Evolutionary conservation across 306 rosid species (phyloP).

Genomic region (Casuarina cunninghamiana): DNA sequence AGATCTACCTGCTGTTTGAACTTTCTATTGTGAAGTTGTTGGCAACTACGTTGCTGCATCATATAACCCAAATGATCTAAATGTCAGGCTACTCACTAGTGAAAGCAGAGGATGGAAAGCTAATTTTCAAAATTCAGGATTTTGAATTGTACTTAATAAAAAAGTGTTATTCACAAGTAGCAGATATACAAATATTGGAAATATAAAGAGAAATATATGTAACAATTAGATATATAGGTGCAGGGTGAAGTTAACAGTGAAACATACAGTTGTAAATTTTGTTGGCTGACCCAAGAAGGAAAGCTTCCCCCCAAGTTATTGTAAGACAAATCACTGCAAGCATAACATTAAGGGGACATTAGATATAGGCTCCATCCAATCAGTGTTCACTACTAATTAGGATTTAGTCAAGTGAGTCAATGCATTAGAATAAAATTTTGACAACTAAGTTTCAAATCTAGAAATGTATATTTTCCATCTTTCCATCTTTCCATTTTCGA

Average conservation of each 20-base stretch:
- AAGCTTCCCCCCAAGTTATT: constrained; percentile 39
- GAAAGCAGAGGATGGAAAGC: neutral
- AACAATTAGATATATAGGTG: neutral
- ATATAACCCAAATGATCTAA: constrained; percentile 18
- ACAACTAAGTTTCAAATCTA: no score
- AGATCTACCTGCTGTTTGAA: constrained; percentile 58
- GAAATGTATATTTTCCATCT: no score
- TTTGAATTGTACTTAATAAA: neutral
- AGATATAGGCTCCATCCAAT: no score
- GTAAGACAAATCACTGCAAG: no score
- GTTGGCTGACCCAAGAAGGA: constrained; percentile 69
- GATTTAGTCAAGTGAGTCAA: no score
- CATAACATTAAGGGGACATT: no score
- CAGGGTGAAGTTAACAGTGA: neutral
- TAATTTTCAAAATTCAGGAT: neutral
- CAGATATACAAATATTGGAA: neutral
- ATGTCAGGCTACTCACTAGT: constrained; percentile 21
- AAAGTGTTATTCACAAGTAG: neutral
- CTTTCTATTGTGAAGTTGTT: constrained; percentile 62
- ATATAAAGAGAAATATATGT: neutral
- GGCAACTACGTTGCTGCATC: constrained; percentile 72
- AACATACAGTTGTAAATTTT: constrained; percentile 58
- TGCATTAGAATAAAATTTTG: no score
- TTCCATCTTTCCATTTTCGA: no score
- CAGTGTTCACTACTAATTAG: no score